Percentiles rank a stretch among this genome's conserved stretches.
phyloP scores from a whole-genome alignment of 768 basidiomycete species.

The Pisolithus marmoratus region DNA sequence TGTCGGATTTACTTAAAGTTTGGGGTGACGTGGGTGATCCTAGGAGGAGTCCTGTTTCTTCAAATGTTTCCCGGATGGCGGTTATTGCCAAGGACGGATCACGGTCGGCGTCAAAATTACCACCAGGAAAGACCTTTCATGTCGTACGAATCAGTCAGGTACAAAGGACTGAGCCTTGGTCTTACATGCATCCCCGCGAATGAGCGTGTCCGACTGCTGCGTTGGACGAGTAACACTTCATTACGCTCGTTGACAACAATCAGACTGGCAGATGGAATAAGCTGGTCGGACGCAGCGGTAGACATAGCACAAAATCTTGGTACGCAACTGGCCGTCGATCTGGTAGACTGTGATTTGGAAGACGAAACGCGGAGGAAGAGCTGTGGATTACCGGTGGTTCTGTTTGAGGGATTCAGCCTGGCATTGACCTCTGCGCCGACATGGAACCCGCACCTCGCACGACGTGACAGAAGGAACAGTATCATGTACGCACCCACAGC shows the following conservation, averaged over 20 bases:
- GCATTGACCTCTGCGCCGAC: too few relatives aligned
- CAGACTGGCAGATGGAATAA: slow-evolving; percentile 63
- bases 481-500: neutral
- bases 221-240: slow-evolving; percentile 64
- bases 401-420: too few relatives aligned
- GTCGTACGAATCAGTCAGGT: slow-evolving; percentile 1
- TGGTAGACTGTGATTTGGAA: neutral
- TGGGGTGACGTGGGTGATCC: slow-evolving; percentile 34
- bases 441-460: neutral
- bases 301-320: neutral
- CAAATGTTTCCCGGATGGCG: slow-evolving; percentile 73
- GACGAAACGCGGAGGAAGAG: neutral
- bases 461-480: neutral
- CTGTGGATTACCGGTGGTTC: neutral
- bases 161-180: neutral
- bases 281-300: slow-evolving; percentile 15
- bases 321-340: neutral
- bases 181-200: slow-evolving; percentile 67
- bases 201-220: slow-evolving; percentile 57
- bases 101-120: slow-evolving; percentile 58
- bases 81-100: slow-evolving; percentile 54
- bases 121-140: slow-evolving; percentile 69
- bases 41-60: slow-evolving; percentile 65
- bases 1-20: slow-evolving; percentile 26
- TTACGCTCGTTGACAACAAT: slow-evolving; percentile 60